Conservation (phyloP, 2,329 filamentous ascomycete species). For the Penicillium aurantiogriseum region DNA sequence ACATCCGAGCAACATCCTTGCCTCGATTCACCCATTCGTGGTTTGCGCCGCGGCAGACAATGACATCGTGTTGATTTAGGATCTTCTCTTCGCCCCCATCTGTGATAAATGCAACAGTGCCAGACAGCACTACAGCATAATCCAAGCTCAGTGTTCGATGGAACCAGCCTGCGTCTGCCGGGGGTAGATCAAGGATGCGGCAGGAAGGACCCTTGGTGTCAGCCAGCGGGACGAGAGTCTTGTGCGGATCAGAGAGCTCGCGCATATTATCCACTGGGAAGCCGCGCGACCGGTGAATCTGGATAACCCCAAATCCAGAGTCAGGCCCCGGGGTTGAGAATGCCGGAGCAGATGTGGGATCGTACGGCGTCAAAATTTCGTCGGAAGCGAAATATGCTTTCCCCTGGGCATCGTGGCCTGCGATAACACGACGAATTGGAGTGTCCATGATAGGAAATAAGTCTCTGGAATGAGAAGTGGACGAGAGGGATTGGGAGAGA, state of each 20-base stretch:
- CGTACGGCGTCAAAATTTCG: conserved; percentile 25
- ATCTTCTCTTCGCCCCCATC: conserved; percentile 31
- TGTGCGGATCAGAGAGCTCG: conserved; percentile 20
- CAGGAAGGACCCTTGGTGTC: conserved; percentile 25
- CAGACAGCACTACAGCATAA: conserved; percentile 30
- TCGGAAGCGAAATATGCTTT: conserved; percentile 30
- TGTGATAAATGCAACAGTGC: conserved; percentile 26
- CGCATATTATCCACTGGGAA: conserved; percentile 28
- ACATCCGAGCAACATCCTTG: conserved; percentile 38
- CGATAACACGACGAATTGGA: conserved; percentile 24
- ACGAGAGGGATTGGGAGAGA: not conserved
- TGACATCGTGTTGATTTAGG: conserved; percentile 29
- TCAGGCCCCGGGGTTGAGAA: conserved; percentile 18
- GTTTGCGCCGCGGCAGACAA: conserved; percentile 41
- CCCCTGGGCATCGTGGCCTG: conserved; percentile 24
- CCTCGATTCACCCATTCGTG: conserved; percentile 49
- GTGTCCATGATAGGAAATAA: conserved; percentile 7
- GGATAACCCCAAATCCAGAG: conserved; percentile 26
- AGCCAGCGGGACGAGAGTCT: conserved; percentile 23
- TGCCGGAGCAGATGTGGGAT: conserved; percentile 24
- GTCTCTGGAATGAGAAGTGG: not conserved
- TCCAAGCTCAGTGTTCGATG: conserved; percentile 34
- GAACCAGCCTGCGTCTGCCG: conserved; percentile 22
- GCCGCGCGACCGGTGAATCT: conserved; percentile 28
- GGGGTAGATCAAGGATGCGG: conserved; percentile 21